Base-by-base conservation (phyloP, 495 filamentous ascomycete species). In the Jackrogersella multiformis region DNA sequence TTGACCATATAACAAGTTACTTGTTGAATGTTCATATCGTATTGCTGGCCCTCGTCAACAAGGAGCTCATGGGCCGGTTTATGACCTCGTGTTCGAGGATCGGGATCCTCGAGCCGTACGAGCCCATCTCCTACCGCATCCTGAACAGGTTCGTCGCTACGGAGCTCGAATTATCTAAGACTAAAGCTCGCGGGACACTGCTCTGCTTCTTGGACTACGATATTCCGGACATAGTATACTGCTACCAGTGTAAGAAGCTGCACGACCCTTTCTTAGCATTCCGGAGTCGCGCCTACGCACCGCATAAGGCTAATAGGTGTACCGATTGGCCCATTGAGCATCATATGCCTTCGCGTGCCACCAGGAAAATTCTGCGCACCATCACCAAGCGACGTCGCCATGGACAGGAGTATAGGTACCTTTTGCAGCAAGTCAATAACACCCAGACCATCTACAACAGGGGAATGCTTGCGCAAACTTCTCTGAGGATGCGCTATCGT, bases 381-480 rank as follows among this genome's bases (percentile, higher is more conserved):
- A 63, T 70, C n/a, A 70, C 62, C 5, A 70, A 70, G 28, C 58
- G 54, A 10, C 62, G 68, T 10, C 57, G 57, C n/a, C 68, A 70
- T 8, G 68, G 62, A 20, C 62, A 24, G 4, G 57, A 66, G 23
- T 70, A 70, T 13, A 66, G 48, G 23, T 44, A 66, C 28, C 44
- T 70, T 7, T 12, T 70, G 20, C 53, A 58, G 48, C 68, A 70
- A 23, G 63, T 70, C 0, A 70, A 70, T 18, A 66, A 70, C 39
- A 70, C 68, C 0, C 12, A 30, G 5, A 70, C 68, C 1, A 32
- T 18, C 0, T 70, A 70, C 45, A 51, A 66, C 9, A 70, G 55
- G 7, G 61, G 68, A 36, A 56, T 66, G 4, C 38, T 70, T 45
- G 53, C 42, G 0, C 68, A 70, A 23, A 28, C 32, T 23, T 61